Evolutionary conservation across 345 rosid genomes (phyloP).

Genomic region (Cardamine resedifolia): DNA sequence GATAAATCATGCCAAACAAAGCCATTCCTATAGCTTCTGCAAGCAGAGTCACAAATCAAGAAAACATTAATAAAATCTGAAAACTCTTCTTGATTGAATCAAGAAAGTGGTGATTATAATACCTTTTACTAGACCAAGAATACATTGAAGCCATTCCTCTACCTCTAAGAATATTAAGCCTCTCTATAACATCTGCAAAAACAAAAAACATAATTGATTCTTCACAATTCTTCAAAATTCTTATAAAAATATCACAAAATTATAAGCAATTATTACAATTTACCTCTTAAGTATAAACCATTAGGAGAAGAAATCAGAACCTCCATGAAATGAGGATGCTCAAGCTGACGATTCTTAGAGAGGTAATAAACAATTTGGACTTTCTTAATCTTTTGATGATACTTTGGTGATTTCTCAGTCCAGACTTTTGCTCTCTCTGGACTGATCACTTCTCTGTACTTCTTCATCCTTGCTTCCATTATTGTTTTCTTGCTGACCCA

Average conservation of each 20-base stretch:
- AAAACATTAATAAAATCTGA: constrained; percentile 14
- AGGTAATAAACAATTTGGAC: constrained; percentile 89
- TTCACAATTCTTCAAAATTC: background rate
- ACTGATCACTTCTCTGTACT: constrained; percentile 71
- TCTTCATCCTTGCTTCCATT: constrained; percentile 83
- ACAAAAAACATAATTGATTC: background rate
- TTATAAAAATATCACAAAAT: background rate
- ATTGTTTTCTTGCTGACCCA: background rate
- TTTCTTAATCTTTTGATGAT: constrained; percentile 68
- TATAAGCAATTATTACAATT: background rate
- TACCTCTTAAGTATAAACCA: constrained; percentile 84
- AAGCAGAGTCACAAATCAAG: background rate
- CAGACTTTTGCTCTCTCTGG: constrained; percentile 96
- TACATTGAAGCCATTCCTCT: constrained; percentile 91
- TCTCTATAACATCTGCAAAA: constrained; percentile 71
- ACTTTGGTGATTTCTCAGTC: constrained; percentile 93
- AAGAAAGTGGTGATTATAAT: background rate
- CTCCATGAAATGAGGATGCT: constrained; percentile 97
- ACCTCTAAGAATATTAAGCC: constrained; percentile 90
- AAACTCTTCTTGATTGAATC: background rate
- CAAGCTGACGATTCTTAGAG: constrained; percentile 91
- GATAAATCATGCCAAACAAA: constrained; percentile 96
- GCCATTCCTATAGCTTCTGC: constrained; percentile 96
- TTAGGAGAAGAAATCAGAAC: constrained; percentile 71
- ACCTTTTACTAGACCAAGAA: constrained; percentile 96